phyloP scores from a whole-genome alignment of 495 filamentous ascomycete genomes.

The Penicillium flavigenum region DNA sequence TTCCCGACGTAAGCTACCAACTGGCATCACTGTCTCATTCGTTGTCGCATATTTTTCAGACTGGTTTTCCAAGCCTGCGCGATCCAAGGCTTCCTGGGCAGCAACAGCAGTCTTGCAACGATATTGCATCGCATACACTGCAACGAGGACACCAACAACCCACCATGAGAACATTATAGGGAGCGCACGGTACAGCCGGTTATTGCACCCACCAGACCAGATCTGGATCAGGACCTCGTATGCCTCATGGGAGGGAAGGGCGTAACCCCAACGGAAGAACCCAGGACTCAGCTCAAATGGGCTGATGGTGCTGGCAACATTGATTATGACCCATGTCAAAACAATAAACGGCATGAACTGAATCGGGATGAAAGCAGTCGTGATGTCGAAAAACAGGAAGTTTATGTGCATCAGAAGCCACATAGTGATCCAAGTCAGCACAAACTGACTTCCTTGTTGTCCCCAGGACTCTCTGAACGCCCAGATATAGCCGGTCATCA shows the following conservation, averaged over 20 bases:
- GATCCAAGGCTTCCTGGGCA: neutral
- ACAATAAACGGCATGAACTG: constrained; percentile 42
- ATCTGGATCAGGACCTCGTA: constrained; percentile 46
- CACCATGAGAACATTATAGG: constrained; percentile 41
- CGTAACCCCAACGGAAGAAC: constrained; percentile 48
- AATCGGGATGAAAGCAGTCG: constrained; percentile 37
- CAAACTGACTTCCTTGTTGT: constrained; percentile 41
- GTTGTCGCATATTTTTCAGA: neutral
- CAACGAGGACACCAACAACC: constrained; percentile 7
- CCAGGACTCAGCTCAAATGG: constrained; percentile 42
- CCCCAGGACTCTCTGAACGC: constrained; percentile 46
- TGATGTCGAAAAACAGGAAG: constrained; percentile 45
- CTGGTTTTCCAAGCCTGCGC: neutral
- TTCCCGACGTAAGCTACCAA: neutral
- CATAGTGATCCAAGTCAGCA: constrained; percentile 41
- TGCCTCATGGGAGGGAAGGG: constrained; percentile 44
- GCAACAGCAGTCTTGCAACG: constrained; percentile 2
- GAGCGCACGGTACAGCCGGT: constrained; percentile 37
- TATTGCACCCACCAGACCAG: constrained; percentile 49
- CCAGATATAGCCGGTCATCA: constrained; percentile 45
- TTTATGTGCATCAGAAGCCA: constrained; percentile 51
- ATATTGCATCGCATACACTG: constrained; percentile 4
- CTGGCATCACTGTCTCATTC: neutral
- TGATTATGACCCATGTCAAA: constrained; percentile 47
- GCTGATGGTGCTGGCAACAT: constrained; percentile 42